These are phyloP conservation scores for Salvia hispanica DNA, from an alignment of 257 asterid species.

Conservation along the genomic window DNA sequence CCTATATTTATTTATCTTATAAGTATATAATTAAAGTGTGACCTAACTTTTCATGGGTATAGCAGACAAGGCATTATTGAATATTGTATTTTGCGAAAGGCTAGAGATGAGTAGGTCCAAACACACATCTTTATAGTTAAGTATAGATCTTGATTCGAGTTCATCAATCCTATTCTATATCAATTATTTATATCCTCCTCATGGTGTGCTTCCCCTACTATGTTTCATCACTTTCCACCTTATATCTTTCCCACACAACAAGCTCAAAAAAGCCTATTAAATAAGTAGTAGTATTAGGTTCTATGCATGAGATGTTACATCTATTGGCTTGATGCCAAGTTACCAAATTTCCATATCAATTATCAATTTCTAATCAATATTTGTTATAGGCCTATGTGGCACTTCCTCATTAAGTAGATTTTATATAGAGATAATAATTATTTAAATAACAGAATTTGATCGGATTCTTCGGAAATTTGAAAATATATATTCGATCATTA, in stretches of 20 bases:
- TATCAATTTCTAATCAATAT: not conserved
- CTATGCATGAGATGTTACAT: not conserved
- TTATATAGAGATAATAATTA: no score
- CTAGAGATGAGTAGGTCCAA: conserved; percentile 40
- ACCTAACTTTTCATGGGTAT: conserved; percentile 49
- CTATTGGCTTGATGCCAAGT: not conserved
- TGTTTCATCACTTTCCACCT: conserved; percentile 13
- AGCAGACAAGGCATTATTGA: conserved; percentile 66
- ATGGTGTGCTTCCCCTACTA: conserved; percentile 42
- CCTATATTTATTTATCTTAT: conserved; percentile 7
- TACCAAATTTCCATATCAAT: not conserved
- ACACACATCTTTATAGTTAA: conserved; percentile 55
- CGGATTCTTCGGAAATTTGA: no score
- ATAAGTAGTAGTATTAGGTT: conserved; percentile 19
- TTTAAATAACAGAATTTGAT: no score
- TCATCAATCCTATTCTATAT: conserved; percentile 50
- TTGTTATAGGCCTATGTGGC: no score
- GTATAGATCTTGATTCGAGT: conserved; percentile 54
- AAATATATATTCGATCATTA: no score
- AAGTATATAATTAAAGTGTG: conserved; percentile 37
- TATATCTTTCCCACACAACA: conserved; percentile 39
- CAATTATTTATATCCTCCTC: conserved; percentile 42
- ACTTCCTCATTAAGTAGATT: no score
- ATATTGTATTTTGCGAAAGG: conserved; percentile 23
- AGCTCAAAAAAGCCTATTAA: conserved; percentile 27